These are phyloP conservation scores for Puccinia triticina DNA, from an alignment of 1,284 basidiomycete genomes.

Conservation along the genomic window DNA sequence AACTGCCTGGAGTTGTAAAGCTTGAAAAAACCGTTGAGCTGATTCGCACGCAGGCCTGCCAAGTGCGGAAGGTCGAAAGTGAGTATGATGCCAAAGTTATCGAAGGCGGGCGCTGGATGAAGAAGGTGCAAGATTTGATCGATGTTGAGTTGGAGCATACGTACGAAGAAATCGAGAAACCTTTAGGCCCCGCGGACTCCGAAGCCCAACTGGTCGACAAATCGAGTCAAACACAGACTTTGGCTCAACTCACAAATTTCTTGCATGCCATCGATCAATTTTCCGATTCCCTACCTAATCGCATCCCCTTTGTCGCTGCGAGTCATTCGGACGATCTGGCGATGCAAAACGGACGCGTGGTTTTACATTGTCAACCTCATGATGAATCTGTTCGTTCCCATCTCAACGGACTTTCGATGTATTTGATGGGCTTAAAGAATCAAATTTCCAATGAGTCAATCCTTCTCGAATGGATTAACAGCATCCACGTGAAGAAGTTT, in stretches of 20 bases:
- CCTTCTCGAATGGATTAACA: slow-evolving; percentile 36
- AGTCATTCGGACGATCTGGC: not conserved
- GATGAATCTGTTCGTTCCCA: slow-evolving; percentile 12
- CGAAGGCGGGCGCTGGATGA: slow-evolving; percentile 47
- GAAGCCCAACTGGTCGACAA: slow-evolving; percentile 1
- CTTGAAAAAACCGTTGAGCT: slow-evolving; percentile 17
- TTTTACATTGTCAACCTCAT: slow-evolving; percentile 2
- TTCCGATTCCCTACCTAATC: slow-evolving; percentile 18
- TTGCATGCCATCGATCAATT: slow-evolving; percentile 29
- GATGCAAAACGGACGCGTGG: slow-evolving; percentile 30
- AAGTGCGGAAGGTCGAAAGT: slow-evolving; percentile 33
- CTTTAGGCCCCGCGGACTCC: not conserved
- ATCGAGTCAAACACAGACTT: not conserved
- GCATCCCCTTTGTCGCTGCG: slow-evolving; percentile 28
- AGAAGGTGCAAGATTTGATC: slow-evolving; percentile 47
- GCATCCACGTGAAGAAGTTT: slow-evolving; percentile 19
- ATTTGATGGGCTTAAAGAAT: slow-evolving; percentile 39
- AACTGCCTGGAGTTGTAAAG: slow-evolving; percentile 18
- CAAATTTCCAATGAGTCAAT: slow-evolving; percentile 40
- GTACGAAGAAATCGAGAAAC: slow-evolving; percentile 33
- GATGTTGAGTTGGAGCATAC: slow-evolving; percentile 33
- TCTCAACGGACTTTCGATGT: slow-evolving; percentile 39
- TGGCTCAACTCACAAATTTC: slow-evolving; percentile 25
- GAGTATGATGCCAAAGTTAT: slow-evolving; percentile 32
- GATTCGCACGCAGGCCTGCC: slow-evolving; percentile 24